These are phyloP conservation scores for Rhododendron simsii DNA, from an alignment of 148 eudicot species.

Conservation along the genomic window DNA sequence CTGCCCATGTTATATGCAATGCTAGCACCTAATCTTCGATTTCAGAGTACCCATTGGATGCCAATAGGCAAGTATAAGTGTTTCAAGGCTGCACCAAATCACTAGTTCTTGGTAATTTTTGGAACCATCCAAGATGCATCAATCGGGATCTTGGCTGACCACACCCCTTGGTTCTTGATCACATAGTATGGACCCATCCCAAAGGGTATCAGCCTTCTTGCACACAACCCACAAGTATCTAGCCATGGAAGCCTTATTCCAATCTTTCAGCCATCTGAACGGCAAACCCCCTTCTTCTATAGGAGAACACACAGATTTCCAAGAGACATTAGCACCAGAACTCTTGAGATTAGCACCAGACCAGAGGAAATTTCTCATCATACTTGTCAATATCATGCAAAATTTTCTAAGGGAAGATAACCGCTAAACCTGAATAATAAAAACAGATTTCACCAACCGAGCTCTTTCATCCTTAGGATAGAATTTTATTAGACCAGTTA, in stretches of 20 bases:
- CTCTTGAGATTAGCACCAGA: not conserved
- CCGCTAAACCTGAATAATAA: too few species aligned
- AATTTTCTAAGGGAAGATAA: too few species aligned
- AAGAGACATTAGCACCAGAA: not conserved
- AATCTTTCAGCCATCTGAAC: not conserved
- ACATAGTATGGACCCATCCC: not conserved
- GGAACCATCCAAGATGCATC: not conserved
- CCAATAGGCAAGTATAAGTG: not conserved
- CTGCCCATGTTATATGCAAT: not conserved
- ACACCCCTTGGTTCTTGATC: not conserved
- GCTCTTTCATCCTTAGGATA: too few species aligned
- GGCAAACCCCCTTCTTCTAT: not conserved
- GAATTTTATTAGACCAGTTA: too few species aligned
- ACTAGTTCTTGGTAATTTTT: not conserved
- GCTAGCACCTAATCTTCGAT: not conserved
- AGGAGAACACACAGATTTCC: not conserved
- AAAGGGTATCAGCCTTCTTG: not conserved
- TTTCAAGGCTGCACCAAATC: not conserved
- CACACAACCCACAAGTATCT: not conserved
- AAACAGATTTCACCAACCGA: too few species aligned
- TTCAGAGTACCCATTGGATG: not conserved
- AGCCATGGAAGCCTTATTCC: not conserved
- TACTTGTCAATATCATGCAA: not conserved
- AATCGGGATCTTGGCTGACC: not conserved
- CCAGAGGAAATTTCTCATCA: not conserved